Conservation (phyloP, 2,329 filamentous ascomycete species). For the Paecilomyces variotii region DNA sequence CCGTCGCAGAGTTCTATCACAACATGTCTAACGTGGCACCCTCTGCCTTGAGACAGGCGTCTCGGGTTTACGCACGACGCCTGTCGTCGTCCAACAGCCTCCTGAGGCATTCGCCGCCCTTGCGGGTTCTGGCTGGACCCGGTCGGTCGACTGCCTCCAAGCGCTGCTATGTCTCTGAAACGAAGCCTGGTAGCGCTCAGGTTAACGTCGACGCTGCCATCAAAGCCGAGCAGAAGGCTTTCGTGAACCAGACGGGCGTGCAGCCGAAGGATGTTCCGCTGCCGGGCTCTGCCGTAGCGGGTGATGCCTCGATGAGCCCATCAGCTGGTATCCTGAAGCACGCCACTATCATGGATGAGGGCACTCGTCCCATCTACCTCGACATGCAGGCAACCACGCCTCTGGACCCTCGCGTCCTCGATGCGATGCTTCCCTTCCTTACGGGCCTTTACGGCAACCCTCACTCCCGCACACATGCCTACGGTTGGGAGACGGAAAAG, state of each 20-base stretch:
- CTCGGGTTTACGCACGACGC: constrained; percentile 49
- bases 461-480: constrained; percentile 93
- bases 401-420: constrained; percentile 85
- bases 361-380: constrained; percentile 88
- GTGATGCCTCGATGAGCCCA: constrained; percentile 69
- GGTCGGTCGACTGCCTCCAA: constrained; percentile 22
- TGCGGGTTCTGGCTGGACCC: constrained; percentile 29
- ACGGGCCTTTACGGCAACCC: constrained; percentile 94
- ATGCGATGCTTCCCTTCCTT: constrained; percentile 93
- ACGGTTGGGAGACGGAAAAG: constrained; percentile 97
- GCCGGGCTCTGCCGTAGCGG: constrained; percentile 49
- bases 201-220: constrained; percentile 77
- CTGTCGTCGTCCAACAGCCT: constrained; percentile 35
- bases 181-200: constrained; percentile 60
- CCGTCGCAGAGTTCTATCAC: constrained; percentile 12
- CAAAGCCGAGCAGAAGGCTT: constrained; percentile 76
- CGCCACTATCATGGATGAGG: constrained; percentile 86
- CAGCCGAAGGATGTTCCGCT: constrained; percentile 51
- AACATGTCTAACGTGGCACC: constrained; percentile 60
- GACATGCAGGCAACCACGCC: constrained; percentile 98
- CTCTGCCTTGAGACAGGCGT: constrained; percentile 66
- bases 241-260: constrained; percentile 52
- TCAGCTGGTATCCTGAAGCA: constrained; percentile 78
- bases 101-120: constrained; percentile 31
- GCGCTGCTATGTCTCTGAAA: constrained; percentile 76